These are phyloP conservation scores for Suillus weaverae DNA, from an alignment of 768 basidiomycete genomes.

Conservation along the genomic window DNA sequence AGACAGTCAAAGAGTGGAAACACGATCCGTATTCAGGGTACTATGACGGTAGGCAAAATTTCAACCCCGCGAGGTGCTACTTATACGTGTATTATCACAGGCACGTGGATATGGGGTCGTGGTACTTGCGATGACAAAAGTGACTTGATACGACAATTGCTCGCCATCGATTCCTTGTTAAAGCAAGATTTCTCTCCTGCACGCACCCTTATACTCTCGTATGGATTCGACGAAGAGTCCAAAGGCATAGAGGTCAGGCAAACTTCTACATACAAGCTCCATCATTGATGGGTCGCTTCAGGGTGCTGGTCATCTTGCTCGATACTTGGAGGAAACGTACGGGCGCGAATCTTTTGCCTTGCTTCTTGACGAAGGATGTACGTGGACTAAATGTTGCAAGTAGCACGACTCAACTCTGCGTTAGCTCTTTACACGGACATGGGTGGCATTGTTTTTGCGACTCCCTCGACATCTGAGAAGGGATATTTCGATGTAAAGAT, in stretches of 20 bases:
- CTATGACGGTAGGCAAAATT: conserved; percentile 43
- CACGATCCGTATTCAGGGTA: conserved; percentile 60
- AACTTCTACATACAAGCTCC: not conserved
- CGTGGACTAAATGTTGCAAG: conserved; percentile 13
- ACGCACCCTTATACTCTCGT: conserved; percentile 41
- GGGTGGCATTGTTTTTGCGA: conserved; percentile 42
- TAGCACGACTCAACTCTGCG: not conserved
- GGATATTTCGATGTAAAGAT: conserved; percentile 64
- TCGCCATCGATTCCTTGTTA: conserved; percentile 48
- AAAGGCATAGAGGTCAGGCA: conserved; percentile 42
- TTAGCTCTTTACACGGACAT: conserved; percentile 6
- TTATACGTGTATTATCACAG: conserved; percentile 20
- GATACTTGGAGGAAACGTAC: conserved; percentile 53
- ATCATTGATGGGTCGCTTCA: conserved; percentile 22
- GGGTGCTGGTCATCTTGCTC: conserved; percentile 52
- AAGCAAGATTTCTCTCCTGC: conserved; percentile 46
- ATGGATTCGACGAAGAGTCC: conserved; percentile 57
- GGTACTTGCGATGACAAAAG: conserved; percentile 76
- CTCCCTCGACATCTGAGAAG: conserved; percentile 68
- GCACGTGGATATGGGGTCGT: conserved; percentile 73
- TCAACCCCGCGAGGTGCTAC: not conserved
- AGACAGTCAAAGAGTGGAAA: conserved; percentile 53
- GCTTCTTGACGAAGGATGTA: conserved; percentile 84
- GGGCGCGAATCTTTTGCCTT: conserved; percentile 71
- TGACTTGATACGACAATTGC: conserved; percentile 54